Conservation (phyloP, 208 protist genomes). For the Trichomonas gallinae region DNA sequence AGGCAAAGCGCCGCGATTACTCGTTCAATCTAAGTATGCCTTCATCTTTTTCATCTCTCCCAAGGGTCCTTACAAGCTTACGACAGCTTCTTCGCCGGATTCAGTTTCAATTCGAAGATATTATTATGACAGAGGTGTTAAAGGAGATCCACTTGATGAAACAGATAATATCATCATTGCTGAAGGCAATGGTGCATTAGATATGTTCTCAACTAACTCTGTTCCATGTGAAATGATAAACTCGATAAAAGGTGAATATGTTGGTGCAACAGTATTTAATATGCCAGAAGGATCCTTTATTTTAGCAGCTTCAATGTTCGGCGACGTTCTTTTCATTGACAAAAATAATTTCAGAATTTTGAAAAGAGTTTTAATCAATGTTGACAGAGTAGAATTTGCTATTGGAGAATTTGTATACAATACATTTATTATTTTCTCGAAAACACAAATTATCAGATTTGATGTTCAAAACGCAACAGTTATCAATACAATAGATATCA, state of each 20-base stretch:
- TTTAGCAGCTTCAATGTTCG: not conserved
- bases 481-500: not conserved
- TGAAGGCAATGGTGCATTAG: not conserved
- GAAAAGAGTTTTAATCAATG: not conserved
- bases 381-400: not conserved
- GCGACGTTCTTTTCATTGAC: not conserved
- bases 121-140: not conserved
- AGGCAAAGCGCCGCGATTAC: not conserved
- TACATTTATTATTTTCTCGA: not conserved
- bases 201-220: not conserved
- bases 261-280: not conserved
- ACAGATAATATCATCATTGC: not conserved
- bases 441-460: not conserved
- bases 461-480: not conserved
- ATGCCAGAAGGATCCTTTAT: not conserved
- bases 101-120: not conserved
- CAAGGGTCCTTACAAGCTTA: not conserved
- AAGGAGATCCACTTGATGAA: not conserved
- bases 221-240: not conserved
- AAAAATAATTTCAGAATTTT: not conserved
- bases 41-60: not conserved
- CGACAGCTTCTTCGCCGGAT: not conserved
- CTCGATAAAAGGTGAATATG: not conserved
- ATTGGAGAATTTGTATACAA: not conserved
- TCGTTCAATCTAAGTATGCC: not conserved